Evolutionary conservation across 148 eudicot species (phyloP).

Genomic region (Salicornia ramosissima): DNA sequence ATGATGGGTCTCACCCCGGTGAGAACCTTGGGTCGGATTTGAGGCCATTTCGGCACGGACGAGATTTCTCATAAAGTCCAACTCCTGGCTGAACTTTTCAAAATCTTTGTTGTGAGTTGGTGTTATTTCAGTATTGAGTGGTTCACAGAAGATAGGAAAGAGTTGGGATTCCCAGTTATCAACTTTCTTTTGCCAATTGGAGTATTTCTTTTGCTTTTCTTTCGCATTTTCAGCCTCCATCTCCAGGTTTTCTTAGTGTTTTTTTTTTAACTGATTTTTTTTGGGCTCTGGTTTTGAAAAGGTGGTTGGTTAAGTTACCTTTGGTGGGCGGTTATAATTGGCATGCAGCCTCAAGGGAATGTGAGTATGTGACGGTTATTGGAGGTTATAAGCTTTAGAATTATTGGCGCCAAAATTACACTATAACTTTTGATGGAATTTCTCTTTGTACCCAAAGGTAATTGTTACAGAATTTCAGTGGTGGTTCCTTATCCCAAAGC

Average conservation of each 20-base stretch:
- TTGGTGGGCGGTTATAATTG: not conserved
- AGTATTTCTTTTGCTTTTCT: constrained; percentile 6
- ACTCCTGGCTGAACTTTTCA: not conserved
- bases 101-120: not conserved
- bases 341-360: not conserved
- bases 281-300: not conserved
- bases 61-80: constrained; percentile 1
- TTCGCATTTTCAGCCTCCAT: not conserved
- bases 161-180: constrained; percentile 10
- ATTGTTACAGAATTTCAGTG: too few species aligned
- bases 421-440: too few species aligned
- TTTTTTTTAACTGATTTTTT: not conserved
- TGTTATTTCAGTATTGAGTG: not conserved
- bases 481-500: too few species aligned
- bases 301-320: constrained; percentile 12
- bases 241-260: not conserved
- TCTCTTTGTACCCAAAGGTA: not conserved
- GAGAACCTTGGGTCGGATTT: not conserved
- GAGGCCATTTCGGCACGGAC: constrained; percentile 13
- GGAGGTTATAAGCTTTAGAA: not conserved
- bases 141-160: constrained; percentile 6
- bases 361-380: constrained; percentile 26
- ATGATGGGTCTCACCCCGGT: not conserved
- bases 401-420: constrained; percentile 24
- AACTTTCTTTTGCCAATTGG: not conserved